Evolutionary conservation across 2,329 filamentous ascomycete genomes (phyloP), one percentile per base, ranked within the genome.

Genomic region (Monosporascus sp.): DNA sequence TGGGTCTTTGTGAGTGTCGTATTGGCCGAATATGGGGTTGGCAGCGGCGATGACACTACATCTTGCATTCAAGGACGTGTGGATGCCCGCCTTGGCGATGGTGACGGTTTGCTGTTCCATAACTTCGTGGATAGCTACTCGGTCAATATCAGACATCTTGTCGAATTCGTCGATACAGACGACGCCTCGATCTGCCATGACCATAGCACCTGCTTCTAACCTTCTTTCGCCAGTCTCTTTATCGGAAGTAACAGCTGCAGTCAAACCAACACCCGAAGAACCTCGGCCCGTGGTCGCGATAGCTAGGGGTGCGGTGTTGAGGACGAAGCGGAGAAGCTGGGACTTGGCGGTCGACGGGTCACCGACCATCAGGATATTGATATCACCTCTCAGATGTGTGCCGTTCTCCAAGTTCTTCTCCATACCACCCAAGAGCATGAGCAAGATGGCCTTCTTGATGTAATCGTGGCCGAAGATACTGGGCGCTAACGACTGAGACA

Each of bases 71-170:
- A 99, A 78, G 3, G 92, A 96, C 0, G 94, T 99, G 72, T 99
- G 94, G 55, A 99, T 99, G 60, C 94, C 94, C 1, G 94, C 94
- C 75, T 99, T 99, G 50, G 94, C 94, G 65, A 99, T 99, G 15
- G 94, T 99, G 56, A 99, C 94, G 0, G 94, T 99, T 74, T 99
- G 94, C 75, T 99, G 94, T 74, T 99, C 94, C 94, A 99, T 99
- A 60, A 99, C 94, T 89, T 99, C 94, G 82, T 99, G 94, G 63
- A 99, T 99, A 47, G 94, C 94, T 4, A 99, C 94, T 68, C 94
- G 86, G 72, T 99, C 94, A 54, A 97, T 87, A 68, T 99, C 94
- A 53, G 91, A 97, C 94, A 99, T 99, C 73, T 99, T 99, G 77
- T 99, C 94, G 63, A 99, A 99, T 67, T 99, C 94, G 69, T 99